Conservation (phyloP, 2,329 filamentous ascomycete species). For the Seiridium cupressi region DNA sequence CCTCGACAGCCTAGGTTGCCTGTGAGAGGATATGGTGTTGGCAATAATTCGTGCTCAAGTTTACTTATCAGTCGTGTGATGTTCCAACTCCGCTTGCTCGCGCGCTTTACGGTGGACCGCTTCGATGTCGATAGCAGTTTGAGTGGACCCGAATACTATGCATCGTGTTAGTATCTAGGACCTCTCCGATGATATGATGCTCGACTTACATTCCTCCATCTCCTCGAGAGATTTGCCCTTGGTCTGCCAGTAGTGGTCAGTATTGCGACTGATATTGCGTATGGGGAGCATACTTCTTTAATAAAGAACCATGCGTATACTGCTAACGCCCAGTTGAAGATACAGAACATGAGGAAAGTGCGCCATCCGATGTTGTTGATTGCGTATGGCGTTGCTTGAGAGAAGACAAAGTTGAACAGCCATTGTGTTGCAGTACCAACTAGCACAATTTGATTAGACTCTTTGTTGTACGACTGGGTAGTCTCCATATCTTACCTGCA, state of each 20-base stretch:
- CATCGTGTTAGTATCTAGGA: background rate
- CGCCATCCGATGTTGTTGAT: slow-evolving; percentile 44
- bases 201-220: slow-evolving; percentile 28
- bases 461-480: background rate
- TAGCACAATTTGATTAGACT: background rate
- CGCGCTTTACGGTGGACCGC: slow-evolving; percentile 9
- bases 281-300: slow-evolving; percentile 27
- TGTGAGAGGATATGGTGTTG: background rate
- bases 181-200: background rate
- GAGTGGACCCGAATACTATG: slow-evolving; percentile 8
- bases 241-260: slow-evolving; percentile 22
- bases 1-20: too few species aligned
- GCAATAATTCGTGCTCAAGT: background rate
- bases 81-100: background rate
- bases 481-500: slow-evolving; percentile 25
- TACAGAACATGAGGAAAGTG: slow-evolving; percentile 48
- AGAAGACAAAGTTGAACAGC: slow-evolving; percentile 49
- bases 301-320: slow-evolving; percentile 41
- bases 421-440: slow-evolving; percentile 48
- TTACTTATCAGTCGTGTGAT: background rate
- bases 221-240: slow-evolving; percentile 42
- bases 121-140: slow-evolving; percentile 15
- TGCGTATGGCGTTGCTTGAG: slow-evolving; percentile 45
- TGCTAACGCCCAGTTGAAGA: slow-evolving; percentile 45
- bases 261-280: background rate